Evolutionary conservation across 202 grass and related monocot genomes (phyloP).

Genomic region (Dendrocalamus latiflorus): DNA sequence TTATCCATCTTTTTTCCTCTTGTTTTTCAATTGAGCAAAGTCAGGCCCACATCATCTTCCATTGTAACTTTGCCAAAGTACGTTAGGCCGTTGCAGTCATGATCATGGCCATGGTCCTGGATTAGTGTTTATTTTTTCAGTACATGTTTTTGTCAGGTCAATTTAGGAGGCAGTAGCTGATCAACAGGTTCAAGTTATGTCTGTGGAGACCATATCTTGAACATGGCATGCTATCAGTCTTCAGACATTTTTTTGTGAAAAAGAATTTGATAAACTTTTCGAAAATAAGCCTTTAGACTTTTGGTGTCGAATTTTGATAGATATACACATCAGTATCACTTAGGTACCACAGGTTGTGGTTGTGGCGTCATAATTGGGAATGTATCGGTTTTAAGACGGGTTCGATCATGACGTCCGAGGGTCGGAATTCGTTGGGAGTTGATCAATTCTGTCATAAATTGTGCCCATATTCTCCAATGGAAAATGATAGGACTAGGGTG

Average conservation of each 20-base stretch:
- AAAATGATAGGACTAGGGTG: too few species aligned
- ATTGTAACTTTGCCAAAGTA: background rate
- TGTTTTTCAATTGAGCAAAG: background rate
- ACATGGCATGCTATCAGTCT: background rate
- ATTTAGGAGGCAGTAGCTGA: background rate
- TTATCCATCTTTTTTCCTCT: background rate
- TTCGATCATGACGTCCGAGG: too few species aligned
- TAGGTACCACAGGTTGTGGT: too few species aligned
- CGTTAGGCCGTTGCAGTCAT: background rate
- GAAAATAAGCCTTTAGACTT: background rate
- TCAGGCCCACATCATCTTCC: background rate
- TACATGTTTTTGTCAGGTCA: constrained; percentile 33
- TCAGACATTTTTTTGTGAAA: too few species aligned
- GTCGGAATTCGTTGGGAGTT: too few species aligned
- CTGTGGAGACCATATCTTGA: background rate
- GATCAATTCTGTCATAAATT: too few species aligned
- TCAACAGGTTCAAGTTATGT: constrained; percentile 1
- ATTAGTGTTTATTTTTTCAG: constrained; percentile 12
- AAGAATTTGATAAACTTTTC: too few species aligned
- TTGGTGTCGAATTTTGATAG: too few species aligned
- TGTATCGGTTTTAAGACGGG: too few species aligned
- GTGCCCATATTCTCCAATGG: too few species aligned
- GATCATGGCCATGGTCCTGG: constrained; percentile 26
- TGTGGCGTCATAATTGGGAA: too few species aligned
- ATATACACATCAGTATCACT: too few species aligned